A percentile compares a stretch with the other conserved stretches of the same genome.
phyloP scores from a whole-genome alignment of 1,284 basidiomycete species.

The Fomitopsis schrenkii region DNA sequence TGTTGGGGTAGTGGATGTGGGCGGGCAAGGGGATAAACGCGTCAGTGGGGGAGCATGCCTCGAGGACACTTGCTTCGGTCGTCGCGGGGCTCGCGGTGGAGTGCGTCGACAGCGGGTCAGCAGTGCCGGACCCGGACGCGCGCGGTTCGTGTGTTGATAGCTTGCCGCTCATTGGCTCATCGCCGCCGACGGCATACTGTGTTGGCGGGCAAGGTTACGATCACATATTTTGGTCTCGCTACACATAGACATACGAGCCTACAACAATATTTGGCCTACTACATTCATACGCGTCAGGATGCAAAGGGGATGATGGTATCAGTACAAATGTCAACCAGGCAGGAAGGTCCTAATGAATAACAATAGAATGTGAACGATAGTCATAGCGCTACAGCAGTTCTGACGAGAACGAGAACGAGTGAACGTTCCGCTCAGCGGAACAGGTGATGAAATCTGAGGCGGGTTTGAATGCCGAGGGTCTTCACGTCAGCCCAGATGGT shows the following conservation, averaged over 20 bases:
- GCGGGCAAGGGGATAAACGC: not conserved
- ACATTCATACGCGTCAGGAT: not conserved
- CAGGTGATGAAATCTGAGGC: slow-evolving; percentile 1
- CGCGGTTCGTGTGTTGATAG: not conserved
- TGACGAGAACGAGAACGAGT: not conserved
- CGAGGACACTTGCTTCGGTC: not conserved
- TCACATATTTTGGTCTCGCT: not conserved
- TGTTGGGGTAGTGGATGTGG: not conserved
- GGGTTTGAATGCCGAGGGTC: slow-evolving; percentile 1
- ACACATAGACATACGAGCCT: not conserved
- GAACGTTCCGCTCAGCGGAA: slow-evolving; percentile 1
- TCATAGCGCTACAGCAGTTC: not conserved
- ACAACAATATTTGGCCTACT: not conserved
- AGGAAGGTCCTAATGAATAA: slow-evolving; percentile 1
- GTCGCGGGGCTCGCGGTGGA: not conserved
- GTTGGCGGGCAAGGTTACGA: not conserved
- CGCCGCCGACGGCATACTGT: not conserved
- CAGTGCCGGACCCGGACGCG: not conserved
- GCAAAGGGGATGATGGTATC: not conserved
- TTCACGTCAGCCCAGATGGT: slow-evolving; percentile 6
- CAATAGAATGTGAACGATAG: not conserved
- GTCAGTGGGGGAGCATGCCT: not conserved
- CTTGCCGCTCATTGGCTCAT: not conserved
- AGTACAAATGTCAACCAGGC: not conserved
- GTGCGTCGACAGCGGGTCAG: not conserved